These are phyloP conservation scores for Blastomyces percursus DNA, from an alignment of 2,329 filamentous ascomycete species.

Conservation along the genomic window DNA sequence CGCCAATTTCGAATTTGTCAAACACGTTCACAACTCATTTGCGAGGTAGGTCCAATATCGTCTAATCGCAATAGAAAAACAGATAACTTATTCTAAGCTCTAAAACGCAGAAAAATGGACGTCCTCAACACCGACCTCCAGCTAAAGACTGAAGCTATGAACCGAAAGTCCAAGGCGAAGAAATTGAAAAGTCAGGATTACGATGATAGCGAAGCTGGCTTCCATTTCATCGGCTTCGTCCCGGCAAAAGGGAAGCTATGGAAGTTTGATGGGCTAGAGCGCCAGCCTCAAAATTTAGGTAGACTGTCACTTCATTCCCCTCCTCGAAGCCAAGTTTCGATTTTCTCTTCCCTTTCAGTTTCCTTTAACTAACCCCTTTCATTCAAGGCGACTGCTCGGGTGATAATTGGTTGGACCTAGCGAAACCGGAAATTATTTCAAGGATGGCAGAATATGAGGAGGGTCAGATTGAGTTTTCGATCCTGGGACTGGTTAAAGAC, in stretches of 20 bases:
- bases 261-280: slow-evolving; percentile 79
- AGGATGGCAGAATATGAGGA: slow-evolving; percentile 59
- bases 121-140: slow-evolving; percentile 60
- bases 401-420: slow-evolving; percentile 56
- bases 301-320: neutral
- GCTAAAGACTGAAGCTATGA: slow-evolving; percentile 40
- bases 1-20: slow-evolving; percentile 63
- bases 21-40: slow-evolving; percentile 78
- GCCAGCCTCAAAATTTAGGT: slow-evolving; percentile 56
- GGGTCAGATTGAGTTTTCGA: slow-evolving; percentile 60
- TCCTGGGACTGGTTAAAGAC: slow-evolving; percentile 62
- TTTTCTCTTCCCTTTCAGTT: neutral
- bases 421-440: slow-evolving; percentile 51
- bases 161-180: slow-evolving; percentile 21
- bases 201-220: slow-evolving; percentile 51
- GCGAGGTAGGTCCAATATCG: slow-evolving; percentile 44
- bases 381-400: slow-evolving; percentile 31
- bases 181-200: slow-evolving; percentile 35
- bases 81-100: neutral
- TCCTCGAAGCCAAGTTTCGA: neutral
- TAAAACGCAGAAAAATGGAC: slow-evolving; percentile 53
- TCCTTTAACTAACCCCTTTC: neutral
- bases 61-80: neutral
- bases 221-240: slow-evolving; percentile 85
- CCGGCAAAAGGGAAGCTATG: slow-evolving; percentile 64